Conservation (phyloP, 2,329 filamentous ascomycete genomes). For the Fusarium brachygibbosum region DNA sequence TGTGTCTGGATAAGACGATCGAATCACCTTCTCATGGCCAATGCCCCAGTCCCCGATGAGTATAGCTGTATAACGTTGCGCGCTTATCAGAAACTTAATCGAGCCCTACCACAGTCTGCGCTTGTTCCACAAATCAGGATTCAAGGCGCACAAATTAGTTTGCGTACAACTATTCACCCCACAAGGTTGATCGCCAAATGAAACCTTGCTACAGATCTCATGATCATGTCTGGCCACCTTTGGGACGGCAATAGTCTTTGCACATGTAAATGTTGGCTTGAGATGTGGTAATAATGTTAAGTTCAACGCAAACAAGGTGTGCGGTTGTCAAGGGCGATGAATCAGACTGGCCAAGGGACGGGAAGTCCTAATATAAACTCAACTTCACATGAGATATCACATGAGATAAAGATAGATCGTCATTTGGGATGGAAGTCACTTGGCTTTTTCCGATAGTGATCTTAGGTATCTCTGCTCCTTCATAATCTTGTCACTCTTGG, state of each 20-base stretch:
- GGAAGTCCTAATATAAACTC: not conserved
- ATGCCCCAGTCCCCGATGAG: not conserved
- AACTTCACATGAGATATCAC: not conserved
- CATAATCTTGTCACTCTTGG: no score
- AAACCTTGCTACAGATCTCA: not conserved
- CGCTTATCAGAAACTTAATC: not conserved
- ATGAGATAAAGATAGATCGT: not conserved
- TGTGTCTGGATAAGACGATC: no score
- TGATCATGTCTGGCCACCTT: no score
- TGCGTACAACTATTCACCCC: not conserved
- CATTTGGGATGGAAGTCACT: not conserved
- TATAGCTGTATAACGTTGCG: not conserved
- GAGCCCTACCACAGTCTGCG: not conserved
- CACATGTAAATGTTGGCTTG: fast-evolving
- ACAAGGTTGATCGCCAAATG: not conserved
- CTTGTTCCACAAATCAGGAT: not conserved
- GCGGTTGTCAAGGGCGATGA: no score
- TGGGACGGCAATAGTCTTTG: no score
- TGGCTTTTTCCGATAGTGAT: not conserved
- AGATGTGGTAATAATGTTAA: not conserved
- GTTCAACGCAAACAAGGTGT: not conserved
- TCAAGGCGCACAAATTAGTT: not conserved
- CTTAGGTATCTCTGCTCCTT: not conserved
- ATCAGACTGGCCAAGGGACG: not conserved
- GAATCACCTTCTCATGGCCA: not conserved